Evolutionary conservation across 2,329 filamentous ascomycete species (phyloP).

Genomic region (Xylariales sp.): DNA sequence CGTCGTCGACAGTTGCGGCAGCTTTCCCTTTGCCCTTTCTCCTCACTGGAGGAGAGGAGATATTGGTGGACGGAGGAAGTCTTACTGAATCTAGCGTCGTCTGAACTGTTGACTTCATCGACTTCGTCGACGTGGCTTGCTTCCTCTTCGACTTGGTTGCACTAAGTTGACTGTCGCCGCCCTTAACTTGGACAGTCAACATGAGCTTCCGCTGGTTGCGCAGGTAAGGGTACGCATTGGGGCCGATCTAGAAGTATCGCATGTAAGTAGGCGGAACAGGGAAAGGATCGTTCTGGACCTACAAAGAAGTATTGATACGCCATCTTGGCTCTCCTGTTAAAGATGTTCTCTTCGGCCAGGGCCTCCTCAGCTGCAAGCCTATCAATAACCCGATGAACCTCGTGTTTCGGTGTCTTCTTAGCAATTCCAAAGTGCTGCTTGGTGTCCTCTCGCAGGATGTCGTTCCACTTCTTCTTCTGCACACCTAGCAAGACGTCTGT

Average conservation of each 20-base stretch:
- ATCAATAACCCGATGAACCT: slow-evolving; percentile 81
- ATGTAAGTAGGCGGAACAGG: too few relatives aligned
- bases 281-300: too few relatives aligned
- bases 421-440: slow-evolving; percentile 64
- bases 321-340: slow-evolving; percentile 59
- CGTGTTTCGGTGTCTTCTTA: slow-evolving; percentile 64
- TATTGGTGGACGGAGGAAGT: slow-evolving; percentile 38
- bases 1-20: slow-evolving; percentile 24
- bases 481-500: slow-evolving; percentile 75
- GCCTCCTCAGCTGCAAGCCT: slow-evolving; percentile 69
- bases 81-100: slow-evolving; percentile 16
- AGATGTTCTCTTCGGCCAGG: slow-evolving; percentile 64
- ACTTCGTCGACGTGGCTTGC: slow-evolving; percentile 29
- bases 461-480: slow-evolving; percentile 52
- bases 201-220: slow-evolving; percentile 38
- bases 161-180: slow-evolving; percentile 26
- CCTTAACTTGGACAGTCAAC: slow-evolving; percentile 34
- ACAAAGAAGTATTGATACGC: slow-evolving; percentile 69
- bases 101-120: slow-evolving; percentile 32
- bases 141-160: slow-evolving; percentile 20
- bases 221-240: slow-evolving; percentile 38
- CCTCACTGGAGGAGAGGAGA: slow-evolving; percentile 46
- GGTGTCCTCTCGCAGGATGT: slow-evolving; percentile 36
- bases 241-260: slow-evolving; percentile 41
- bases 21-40: slow-evolving; percentile 31